phyloP scores from a whole-genome alignment of 352 stramenopile genomes.

The Globisporangium rhizosaccharum region DNA sequence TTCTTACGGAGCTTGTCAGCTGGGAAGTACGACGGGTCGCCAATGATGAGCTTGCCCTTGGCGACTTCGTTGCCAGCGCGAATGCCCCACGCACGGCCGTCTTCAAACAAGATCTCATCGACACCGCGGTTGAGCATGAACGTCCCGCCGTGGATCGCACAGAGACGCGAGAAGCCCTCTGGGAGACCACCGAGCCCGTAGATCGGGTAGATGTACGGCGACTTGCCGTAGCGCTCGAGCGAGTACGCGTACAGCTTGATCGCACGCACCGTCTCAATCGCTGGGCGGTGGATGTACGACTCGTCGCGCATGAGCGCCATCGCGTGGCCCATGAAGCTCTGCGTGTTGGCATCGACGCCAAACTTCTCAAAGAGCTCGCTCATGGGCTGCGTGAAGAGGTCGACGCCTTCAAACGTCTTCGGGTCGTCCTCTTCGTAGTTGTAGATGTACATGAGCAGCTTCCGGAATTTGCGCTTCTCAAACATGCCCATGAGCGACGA shows the following conservation, averaged over 20 bases:
- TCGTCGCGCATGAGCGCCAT: constrained; percentile 98
- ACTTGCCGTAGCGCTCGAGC: constrained; percentile 95
- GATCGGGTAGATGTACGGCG: constrained; percentile 99
- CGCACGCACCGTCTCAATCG: constrained; percentile 92
- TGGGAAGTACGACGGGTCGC: constrained; percentile 98
- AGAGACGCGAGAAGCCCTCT: constrained; percentile 98
- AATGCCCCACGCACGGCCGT: constrained; percentile 93
- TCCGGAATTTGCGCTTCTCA: constrained; percentile 98
- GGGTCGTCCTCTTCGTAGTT: constrained; percentile 93
- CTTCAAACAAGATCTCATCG: constrained; percentile 92
- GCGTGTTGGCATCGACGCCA: constrained; percentile 95
- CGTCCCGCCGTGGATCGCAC: constrained; percentile 98
- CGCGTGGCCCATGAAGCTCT: constrained; percentile 99
- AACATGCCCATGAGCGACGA: constrained; percentile 98
- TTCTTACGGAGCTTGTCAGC: constrained; percentile 89
- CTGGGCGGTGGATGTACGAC: constrained; percentile 78
- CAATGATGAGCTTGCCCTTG: constrained; percentile 97
- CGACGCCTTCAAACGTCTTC: constrained; percentile 87
- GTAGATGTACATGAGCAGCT: constrained; percentile 97
- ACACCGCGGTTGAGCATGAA: constrained; percentile 99
- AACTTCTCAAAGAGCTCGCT: constrained; percentile 98
- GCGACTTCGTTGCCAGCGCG: constrained; percentile 92
- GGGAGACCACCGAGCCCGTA: constrained; percentile 98
- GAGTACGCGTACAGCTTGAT: constrained; percentile 99
- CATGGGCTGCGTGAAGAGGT: constrained; percentile 97